Conservation (phyloP, 2,329 filamentous ascomycete genomes). For the Aspergillus quadrilineatus region DNA sequence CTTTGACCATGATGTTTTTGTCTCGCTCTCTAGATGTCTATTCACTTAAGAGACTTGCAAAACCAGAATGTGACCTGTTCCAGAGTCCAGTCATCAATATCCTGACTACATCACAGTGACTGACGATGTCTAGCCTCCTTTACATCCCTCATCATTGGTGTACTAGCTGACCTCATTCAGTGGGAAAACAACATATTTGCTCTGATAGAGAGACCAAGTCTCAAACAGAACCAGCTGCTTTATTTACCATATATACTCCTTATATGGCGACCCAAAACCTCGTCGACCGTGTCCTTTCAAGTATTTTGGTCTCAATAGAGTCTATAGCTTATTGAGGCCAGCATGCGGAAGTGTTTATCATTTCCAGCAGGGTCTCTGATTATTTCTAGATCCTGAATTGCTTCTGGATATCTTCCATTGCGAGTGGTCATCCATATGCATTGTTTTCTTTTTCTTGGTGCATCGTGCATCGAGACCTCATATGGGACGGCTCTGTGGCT, state of each 20-base stretch:
- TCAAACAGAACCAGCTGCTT: no score
- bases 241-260: no score
- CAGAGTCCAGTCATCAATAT: background rate
- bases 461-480: slow-evolving; percentile 6
- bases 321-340: slow-evolving; percentile 17
- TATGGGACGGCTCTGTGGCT: background rate
- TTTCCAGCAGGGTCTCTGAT: background rate
- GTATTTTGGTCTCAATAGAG: background rate
- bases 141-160: background rate
- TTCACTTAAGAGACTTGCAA: background rate
- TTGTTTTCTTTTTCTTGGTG: background rate
- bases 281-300: no score
- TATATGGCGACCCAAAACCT: no score
- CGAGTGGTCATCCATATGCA: background rate
- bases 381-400: background rate
- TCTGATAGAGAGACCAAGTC: no score
- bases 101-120: background rate
- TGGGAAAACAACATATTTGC: no score
- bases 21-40: no score
- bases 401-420: background rate
- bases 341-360: slow-evolving; percentile 3
- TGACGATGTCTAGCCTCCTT: background rate
- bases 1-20: no score
- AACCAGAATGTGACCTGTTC: background rate
- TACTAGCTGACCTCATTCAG: background rate